Conservation (phyloP, 1,284 basidiomycete species). For the Trametes versicolor region DNA sequence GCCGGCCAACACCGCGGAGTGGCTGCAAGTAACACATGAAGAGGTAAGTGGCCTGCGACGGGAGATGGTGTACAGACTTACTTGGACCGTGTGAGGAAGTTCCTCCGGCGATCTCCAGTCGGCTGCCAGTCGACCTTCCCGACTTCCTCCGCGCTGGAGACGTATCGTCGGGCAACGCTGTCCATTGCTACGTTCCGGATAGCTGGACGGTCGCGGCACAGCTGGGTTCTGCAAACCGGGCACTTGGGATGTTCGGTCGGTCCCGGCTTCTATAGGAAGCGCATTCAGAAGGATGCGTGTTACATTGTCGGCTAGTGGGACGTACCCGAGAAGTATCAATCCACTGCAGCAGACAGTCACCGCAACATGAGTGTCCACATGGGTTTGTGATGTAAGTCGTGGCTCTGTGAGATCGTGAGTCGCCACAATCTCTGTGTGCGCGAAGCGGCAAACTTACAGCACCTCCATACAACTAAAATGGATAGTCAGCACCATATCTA, state of each 20-base stretch:
- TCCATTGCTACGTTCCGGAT: constrained; percentile 46
- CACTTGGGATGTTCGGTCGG: constrained; percentile 42
- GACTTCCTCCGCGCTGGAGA: constrained; percentile 39
- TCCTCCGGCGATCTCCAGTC: constrained; percentile 34
- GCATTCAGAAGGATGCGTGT: not conserved
- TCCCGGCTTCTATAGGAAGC: too few relatives aligned
- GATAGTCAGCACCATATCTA: not conserved
- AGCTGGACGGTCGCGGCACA: constrained; percentile 37
- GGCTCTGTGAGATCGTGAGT: constrained; percentile 34
- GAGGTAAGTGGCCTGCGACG: not conserved
- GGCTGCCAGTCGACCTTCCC: constrained; percentile 42
- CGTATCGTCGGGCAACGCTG: constrained; percentile 42
- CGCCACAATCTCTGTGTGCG: too few relatives aligned
- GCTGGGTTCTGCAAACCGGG: constrained; percentile 41
- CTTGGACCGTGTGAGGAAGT: constrained; percentile 43
- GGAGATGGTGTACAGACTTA: constrained; percentile 24
- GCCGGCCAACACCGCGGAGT: not conserved
- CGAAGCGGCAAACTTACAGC: constrained; percentile 37
- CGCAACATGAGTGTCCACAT: constrained; percentile 49
- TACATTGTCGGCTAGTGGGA: not conserved
- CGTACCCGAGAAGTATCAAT: constrained; percentile 37
- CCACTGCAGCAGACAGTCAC: constrained; percentile 45
- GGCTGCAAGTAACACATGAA: not conserved
- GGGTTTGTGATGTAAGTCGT: constrained; percentile 44
- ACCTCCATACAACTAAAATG: constrained; percentile 45